A percentile compares a stretch with the other conserved stretches of the same genome.
These are phyloP conservation scores for Pseudocercospora crystallina DNA, from an alignment of 2,329 filamentous ascomycete species.

Conservation along the genomic window DNA sequence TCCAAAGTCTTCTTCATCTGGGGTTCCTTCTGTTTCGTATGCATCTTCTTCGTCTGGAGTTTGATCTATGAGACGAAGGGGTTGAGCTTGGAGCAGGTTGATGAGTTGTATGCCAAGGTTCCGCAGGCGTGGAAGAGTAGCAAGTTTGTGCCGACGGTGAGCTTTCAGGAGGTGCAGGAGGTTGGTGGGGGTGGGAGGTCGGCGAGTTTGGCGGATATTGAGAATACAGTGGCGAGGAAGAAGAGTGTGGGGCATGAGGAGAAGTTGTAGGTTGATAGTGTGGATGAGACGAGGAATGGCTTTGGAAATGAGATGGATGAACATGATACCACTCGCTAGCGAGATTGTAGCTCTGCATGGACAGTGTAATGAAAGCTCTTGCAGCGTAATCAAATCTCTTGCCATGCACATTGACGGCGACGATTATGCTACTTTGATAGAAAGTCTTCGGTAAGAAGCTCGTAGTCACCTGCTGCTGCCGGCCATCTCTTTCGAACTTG, in stretches of 20 bases:
- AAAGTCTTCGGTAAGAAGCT: too few species aligned
- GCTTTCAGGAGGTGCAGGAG: slow-evolving; percentile 49
- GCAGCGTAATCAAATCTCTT: too few species aligned
- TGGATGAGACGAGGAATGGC: not conserved
- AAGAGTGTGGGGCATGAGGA: slow-evolving; percentile 35
- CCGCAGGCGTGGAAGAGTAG: slow-evolving; percentile 56
- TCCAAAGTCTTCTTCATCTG: slow-evolving; percentile 61
- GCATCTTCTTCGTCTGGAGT: slow-evolving; percentile 44
- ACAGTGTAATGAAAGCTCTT: too few species aligned
- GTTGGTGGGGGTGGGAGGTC: slow-evolving; percentile 29
- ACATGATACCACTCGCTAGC: too few species aligned
- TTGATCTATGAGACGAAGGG: slow-evolving; percentile 81
- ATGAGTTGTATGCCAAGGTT: slow-evolving; percentile 72
- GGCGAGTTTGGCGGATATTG: slow-evolving; percentile 34
- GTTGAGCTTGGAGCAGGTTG: slow-evolving; percentile 76
- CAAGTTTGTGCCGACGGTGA: slow-evolving; percentile 51
- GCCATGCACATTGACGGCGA: too few species aligned
- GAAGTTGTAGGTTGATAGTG: slow-evolving; percentile 4
- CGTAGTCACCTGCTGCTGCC: too few species aligned
- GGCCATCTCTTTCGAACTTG: too few species aligned
- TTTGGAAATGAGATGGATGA: too few species aligned
- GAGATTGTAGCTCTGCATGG: too few species aligned
- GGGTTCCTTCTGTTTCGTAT: slow-evolving; percentile 57
- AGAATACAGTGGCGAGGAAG: slow-evolving; percentile 35
- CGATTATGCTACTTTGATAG: too few species aligned